Evolutionary conservation across 1,139 yeast species (phyloP), one percentile per base, ranked within the genome.

Genomic region (Saccharomycopsis hybrid): DNA sequence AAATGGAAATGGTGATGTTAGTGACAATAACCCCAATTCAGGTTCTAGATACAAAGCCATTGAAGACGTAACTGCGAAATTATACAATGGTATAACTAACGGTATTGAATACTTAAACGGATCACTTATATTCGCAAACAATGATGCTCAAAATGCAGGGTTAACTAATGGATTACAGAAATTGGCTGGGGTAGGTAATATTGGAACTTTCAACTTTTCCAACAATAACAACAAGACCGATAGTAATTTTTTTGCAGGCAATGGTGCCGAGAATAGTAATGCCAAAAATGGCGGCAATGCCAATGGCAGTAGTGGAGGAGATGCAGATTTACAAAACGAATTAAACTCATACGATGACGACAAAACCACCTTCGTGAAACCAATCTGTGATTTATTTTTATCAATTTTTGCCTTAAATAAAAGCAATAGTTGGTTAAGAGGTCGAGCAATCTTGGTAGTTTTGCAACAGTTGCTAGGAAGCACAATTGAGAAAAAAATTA

Each of bases 381-480:
- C 96, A 0, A 80, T 90, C 2, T 84, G 94, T 56, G 95, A 88
- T 56, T 63, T 87, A 8, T 73, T 89, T 46, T 76, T 86, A 25
- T 71, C 85, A 0, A 62, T 88, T 0, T 90, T 90, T 65, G 79
- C 86, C 27, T 67, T 87, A 30, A 79, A 82, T 50, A 76, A 74
- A 41, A 73, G 85, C 1, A 80, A 78, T 49, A 76, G 78, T 47
- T 88, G 96, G 96, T 66, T 89, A 1, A 69, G 95, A 50, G 97
- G 96, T 0, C 71, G 90, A 46, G 96, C 97, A 0, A 72, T 88
- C 3, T 74, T 89, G 40, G 81, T 88, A 2, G 79, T 90, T 2
- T 69, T 89, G 42, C 97, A 89, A 63, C 96, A 88, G 63, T 65
- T 90, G 1, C 74, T 90, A 49, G 97, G 97, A 0, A 87, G 95